Evolutionary conservation across 495 filamentous ascomycete species (phyloP), one percentile per base, ranked within the genome.

Genomic region (Lasiosphaeria hispida): DNA sequence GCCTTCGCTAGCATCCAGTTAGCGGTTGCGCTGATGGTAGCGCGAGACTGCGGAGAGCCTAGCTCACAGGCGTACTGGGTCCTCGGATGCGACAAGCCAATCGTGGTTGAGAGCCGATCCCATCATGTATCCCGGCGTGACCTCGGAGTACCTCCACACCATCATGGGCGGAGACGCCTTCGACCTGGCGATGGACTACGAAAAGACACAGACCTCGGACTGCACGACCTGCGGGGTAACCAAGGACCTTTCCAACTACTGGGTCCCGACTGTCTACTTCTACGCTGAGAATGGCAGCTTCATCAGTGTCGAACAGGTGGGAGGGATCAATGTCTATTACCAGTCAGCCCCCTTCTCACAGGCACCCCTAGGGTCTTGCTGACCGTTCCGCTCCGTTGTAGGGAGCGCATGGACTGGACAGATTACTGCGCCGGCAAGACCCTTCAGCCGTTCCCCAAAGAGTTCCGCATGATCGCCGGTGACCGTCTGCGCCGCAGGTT

Each of bases 201-300:
- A 70, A 7, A 67, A 76, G 13, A 47, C 43, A 3, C 43, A 47
- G 43, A 47, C 43, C 13, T 47, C 43, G 13, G 17, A 47, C 10
- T 91, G 88, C 67, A 85, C 84, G 37, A 80, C 85, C 1, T 87
- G 86, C 59, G 71, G 72, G 1, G 77, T 86, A 34, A 82, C 79
- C 47, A 69, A 80, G 55, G 88, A 92, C 69, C 72, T 84, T 58
- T 86, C 82, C 59, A 89, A 85, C 68, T 91, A 92, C 74, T 91
- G 88, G 89, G 81, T 82, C 9, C 85, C 89, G 1, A 69, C 68
- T 54, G 71, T 91, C 10, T 89, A 83, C 69, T 89, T 83, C 70
- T 76, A 82, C 34, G 79, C 80, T n/a, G 65, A 79, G 56, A 88
- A 89, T 57, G 85, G 84, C 1, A 77, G 75, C 42, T 86, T 90